Evolutionary conservation across 2,329 filamentous ascomycete genomes (phyloP), one percentile per base, ranked within the genome.

Genomic region (Penicillium concentricum): DNA sequence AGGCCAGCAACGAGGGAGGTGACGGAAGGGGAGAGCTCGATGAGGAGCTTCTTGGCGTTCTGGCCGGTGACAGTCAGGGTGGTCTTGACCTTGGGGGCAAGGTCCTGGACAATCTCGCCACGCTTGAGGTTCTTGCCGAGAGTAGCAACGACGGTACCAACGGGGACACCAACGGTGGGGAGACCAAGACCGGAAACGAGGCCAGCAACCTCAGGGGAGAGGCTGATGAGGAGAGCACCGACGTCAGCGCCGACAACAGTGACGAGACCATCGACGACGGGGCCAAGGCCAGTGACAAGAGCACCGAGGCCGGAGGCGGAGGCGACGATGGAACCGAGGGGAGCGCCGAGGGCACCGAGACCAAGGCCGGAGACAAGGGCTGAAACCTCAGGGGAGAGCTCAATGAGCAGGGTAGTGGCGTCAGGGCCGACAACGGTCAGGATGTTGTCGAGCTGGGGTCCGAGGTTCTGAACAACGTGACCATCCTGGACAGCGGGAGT

Each of bases 51-150:
- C 51, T 61, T 45, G 50, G 54, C 28, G 46, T 58, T 54, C 35
- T 34, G 32, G 41, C 52, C 51, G 44, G 52, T 57, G 56, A 61
- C 55, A 18, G 30, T 50, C 16, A 58, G 44, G 53, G 48, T 55
- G 41, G n/a, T 22, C 52, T 56, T 39, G 28, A 48, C 55, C 37
- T 42, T 44, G 38, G 50, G 44, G 26, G 59, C 57, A 28, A 58
- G 38, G 41, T 62, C 58, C 42, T 60, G 51, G 55, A 59, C 52
- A 35, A 60, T 32, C 44, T 57, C 45, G 28, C 59, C 58, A 32
- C 69, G 69, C 69, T 72, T 72, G 35, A 69, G 46, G 60, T 69
- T 67, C 35, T 62, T 51, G 48, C 66, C 70, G 50, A 67, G 32
- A 42, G 65, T 68, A 56, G 58, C 59, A 50, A 72, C 59, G 45